Evolutionary conservation across 306 rosid genomes (phyloP).

Genomic region (Castanopsis chinensis): DNA sequence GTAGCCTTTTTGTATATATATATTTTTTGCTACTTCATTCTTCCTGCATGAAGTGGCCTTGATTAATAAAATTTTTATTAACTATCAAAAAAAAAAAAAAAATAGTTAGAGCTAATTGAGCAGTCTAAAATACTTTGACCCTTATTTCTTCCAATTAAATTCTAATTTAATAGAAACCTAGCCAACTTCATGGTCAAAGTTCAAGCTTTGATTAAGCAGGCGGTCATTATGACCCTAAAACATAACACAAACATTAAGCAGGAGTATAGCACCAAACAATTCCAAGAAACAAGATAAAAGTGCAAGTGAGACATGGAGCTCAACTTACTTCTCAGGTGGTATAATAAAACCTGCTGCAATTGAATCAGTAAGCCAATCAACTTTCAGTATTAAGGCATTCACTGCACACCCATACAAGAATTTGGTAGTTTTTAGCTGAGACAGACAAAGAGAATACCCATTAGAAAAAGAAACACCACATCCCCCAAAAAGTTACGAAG

Average conservation of each 20-base stretch:
- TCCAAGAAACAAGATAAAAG: slow-evolving; percentile 1
- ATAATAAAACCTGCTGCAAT: slow-evolving; percentile 58
- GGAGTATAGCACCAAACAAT: slow-evolving; percentile 2
- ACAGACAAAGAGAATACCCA: slow-evolving; percentile 28
- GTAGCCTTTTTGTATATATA: too few species aligned
- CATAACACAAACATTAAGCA: background rate
- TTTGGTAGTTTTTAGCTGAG: slow-evolving; percentile 77
- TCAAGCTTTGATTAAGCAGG: slow-evolving; percentile 4
- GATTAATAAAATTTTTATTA: too few species aligned
- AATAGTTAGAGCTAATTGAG: background rate
- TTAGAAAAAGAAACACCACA: slow-evolving; percentile 9
- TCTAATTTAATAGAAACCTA: background rate
- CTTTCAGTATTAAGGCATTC: slow-evolving; percentile 64
- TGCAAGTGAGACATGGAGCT: slow-evolving; percentile 8
- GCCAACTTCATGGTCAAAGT: slow-evolving; percentile 15
- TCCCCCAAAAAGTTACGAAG: background rate
- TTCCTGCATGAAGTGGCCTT: too few species aligned
- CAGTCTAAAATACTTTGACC: background rate
- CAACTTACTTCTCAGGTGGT: slow-evolving; percentile 72
- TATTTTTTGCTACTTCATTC: too few species aligned
- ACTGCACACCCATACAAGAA: slow-evolving; percentile 91
- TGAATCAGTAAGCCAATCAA: slow-evolving; percentile 73
- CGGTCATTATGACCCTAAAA: background rate
- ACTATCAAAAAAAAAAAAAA: background rate
- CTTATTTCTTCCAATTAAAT: background rate